Conservation (phyloP, 2,329 filamentous ascomycete genomes). For the Tolypocladium nubicola region DNA sequence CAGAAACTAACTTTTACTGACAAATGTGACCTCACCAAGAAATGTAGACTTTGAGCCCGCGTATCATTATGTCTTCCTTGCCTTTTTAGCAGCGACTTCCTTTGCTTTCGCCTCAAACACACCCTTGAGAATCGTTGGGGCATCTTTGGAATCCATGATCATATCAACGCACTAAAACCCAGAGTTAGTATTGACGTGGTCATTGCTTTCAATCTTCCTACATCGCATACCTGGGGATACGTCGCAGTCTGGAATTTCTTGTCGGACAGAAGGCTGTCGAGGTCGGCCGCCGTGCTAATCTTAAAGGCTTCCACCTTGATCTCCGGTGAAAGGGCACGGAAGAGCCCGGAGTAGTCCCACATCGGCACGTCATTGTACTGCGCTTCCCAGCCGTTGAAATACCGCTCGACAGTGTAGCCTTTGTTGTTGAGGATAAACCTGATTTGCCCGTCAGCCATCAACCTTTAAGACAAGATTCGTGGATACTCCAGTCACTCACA, state of each 20-base stretch:
- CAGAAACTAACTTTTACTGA: too few relatives aligned
- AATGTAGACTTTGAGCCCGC: too few relatives aligned
- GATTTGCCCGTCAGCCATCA: not conserved
- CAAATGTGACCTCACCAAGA: too few relatives aligned
- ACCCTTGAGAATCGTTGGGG: not conserved
- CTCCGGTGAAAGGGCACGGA: not conserved
- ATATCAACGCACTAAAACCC: not conserved
- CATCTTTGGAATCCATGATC: not conserved
- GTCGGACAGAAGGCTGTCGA: not conserved
- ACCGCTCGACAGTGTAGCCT: slow-evolving; percentile 73
- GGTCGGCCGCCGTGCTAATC: not conserved
- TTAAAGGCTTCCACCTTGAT: not conserved
- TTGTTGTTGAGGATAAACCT: slow-evolving; percentile 40
- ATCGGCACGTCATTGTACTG: slow-evolving; percentile 62
- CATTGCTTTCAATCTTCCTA: not conserved
- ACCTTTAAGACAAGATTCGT: not conserved
- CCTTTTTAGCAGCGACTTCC: not conserved
- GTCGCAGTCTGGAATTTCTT: not conserved
- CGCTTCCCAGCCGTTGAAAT: slow-evolving; percentile 65
- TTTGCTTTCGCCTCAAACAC: not conserved
- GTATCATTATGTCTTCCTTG: not conserved
- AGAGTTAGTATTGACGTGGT: not conserved
- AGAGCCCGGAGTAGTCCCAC: slow-evolving; percentile 46
- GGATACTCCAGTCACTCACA: not conserved
- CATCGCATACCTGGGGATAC: not conserved